These are phyloP conservation scores for Novymonas esmeraldas DNA, from an alignment of 208 protist species.

Conservation along the genomic window DNA sequence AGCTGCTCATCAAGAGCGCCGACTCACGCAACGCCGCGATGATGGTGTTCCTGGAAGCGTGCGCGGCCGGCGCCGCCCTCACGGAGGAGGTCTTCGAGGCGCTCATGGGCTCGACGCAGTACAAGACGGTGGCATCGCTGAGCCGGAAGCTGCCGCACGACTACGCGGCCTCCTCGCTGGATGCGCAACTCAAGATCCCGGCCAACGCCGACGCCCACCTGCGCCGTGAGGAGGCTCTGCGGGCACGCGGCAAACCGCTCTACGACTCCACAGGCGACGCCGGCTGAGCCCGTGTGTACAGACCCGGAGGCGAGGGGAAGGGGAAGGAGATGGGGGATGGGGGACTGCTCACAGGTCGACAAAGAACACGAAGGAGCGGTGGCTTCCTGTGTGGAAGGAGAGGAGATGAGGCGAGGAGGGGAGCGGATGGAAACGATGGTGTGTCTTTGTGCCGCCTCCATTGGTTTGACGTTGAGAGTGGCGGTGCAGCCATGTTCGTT, in stretches of 20 bases:
- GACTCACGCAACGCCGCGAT: conserved; percentile 83
- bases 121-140: conserved; percentile 52
- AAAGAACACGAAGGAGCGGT: too few species aligned
- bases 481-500: not conserved
- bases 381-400: too few species aligned
- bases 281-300: conserved; percentile 1
- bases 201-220: conserved; percentile 80
- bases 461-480: not conserved
- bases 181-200: conserved; percentile 78
- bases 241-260: conserved; percentile 62
- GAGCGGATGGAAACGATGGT: not conserved
- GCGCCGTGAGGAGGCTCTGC: conserved; percentile 81
- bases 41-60: conserved; percentile 89
- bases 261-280: conserved; percentile 82
- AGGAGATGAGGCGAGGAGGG: not conserved
- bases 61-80: conserved; percentile 64
- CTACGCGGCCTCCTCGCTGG: conserved; percentile 71
- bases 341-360: not conserved
- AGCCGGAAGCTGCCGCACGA: conserved; percentile 77
- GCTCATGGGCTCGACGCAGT: conserved; percentile 46
- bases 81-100: conserved; percentile 71
- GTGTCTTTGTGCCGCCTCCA: too few species aligned
- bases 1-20: conserved; percentile 63
- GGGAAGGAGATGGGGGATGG: too few species aligned
- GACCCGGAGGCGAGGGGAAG: too few species aligned